These are phyloP conservation scores for Magnusiomyces ingens DNA, from an alignment of 1,139 yeast genomes.

Conservation along the genomic window DNA sequence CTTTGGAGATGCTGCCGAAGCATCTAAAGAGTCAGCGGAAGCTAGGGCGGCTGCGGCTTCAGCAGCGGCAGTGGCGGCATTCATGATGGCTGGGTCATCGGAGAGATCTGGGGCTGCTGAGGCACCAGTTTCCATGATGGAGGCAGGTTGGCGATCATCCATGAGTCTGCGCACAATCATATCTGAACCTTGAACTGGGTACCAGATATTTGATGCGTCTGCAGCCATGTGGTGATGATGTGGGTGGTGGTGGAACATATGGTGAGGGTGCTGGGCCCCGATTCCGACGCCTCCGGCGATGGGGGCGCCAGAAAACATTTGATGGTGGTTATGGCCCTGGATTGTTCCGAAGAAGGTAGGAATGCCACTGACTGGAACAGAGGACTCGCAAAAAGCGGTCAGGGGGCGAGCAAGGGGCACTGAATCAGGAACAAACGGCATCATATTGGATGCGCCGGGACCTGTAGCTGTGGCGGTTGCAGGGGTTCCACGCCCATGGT, in stretches of 20 bases:
- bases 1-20: not conserved
- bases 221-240: not conserved
- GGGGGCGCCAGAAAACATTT: no score
- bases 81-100: no score
- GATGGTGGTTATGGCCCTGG: no score
- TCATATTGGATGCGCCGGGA: not conserved
- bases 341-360: no score
- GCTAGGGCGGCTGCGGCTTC: not conserved
- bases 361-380: not conserved
- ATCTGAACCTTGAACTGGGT: slow-evolving; percentile 6
- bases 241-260: not conserved
- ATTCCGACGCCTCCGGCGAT: no score
- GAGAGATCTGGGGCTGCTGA: not conserved
- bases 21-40: not conserved
- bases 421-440: slow-evolving; percentile 6
- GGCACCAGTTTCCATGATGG: not conserved
- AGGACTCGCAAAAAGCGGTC: slow-evolving; percentile 15
- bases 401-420: slow-evolving; percentile 11
- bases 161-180: slow-evolving; percentile 2
- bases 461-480: not conserved
- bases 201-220: slow-evolving; percentile 1
- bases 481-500: slow-evolving; percentile 8
- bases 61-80: not conserved
- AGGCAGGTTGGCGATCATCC: not conserved
- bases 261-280: no score